Conservation (phyloP, 1,284 basidiomycete genomes). For the Leccinum colubrinum region DNA sequence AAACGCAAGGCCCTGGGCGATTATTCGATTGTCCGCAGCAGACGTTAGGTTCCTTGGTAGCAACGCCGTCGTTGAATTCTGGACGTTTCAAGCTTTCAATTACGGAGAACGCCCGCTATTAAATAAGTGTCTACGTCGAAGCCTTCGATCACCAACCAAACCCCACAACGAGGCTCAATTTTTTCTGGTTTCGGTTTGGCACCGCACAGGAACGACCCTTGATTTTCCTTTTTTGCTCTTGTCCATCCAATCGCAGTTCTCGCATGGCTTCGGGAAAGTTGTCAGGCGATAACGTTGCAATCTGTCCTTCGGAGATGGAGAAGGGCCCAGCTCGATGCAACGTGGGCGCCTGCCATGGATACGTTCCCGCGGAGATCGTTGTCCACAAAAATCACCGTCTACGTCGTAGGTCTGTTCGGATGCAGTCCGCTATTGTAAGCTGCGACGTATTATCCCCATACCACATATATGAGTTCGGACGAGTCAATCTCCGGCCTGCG, state of each 20-base stretch:
- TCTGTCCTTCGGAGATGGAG: constrained; percentile 11
- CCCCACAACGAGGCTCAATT: constrained; percentile 11
- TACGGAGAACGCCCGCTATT: constrained; percentile 1
- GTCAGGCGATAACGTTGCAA: constrained; percentile 26
- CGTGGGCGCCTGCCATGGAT: constrained; percentile 32
- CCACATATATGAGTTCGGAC: constrained; percentile 3
- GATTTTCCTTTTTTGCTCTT: constrained; percentile 14
- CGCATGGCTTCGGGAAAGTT: constrained; percentile 16
- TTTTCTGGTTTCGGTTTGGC: not conserved
- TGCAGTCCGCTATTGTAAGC: constrained; percentile 7
- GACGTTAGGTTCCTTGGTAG: not conserved
- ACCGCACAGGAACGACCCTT: constrained; percentile 7
- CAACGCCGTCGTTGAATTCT: constrained; percentile 2
- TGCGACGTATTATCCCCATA: constrained; percentile 26
- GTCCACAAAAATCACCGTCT: constrained; percentile 8
- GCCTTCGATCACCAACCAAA: constrained; percentile 10
- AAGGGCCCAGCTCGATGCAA: constrained; percentile 19
- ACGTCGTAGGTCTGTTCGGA: constrained; percentile 5
- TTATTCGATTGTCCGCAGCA: constrained; percentile 9
- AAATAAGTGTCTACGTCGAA: constrained; percentile 1
- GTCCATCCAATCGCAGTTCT: constrained; percentile 9
- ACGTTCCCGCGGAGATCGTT: constrained; percentile 34
- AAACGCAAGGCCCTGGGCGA: not conserved
- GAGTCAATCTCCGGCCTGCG: constrained; percentile 24
- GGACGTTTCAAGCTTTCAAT: constrained; percentile 14